Percentiles rank a stretch among this genome's conserved stretches.
Evolutionary conservation across 768 basidiomycete species (phyloP).

Genomic region (Suillus variegatus): DNA sequence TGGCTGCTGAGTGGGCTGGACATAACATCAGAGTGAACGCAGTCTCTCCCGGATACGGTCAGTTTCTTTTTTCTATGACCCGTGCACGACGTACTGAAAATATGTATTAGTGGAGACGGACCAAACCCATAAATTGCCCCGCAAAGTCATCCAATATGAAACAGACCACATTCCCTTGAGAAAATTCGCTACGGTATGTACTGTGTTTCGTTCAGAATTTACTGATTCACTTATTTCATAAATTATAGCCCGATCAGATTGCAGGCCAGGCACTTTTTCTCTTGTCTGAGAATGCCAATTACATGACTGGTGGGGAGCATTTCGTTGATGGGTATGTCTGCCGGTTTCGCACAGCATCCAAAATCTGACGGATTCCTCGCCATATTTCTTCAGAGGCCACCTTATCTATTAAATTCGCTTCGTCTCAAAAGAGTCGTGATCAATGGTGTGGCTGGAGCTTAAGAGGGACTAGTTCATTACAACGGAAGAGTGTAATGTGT

Average conservation of each 20-base stretch:
- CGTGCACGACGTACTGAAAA: neutral
- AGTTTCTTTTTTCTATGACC: neutral
- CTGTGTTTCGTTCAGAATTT: neutral
- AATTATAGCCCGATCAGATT: conserved; percentile 54
- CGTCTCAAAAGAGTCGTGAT: neutral
- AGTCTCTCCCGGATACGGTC: conserved; percentile 61
- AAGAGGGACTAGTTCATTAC: neutral
- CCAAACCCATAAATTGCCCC: conserved; percentile 56
- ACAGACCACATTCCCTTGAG: conserved; percentile 49
- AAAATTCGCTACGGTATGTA: conserved; percentile 45
- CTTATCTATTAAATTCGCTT: conserved; percentile 29
- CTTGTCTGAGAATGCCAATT: conserved; percentile 50
- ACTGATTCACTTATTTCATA: neutral
- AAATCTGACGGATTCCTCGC: neutral
- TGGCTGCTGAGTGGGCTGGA: conserved; percentile 67
- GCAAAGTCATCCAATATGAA: conserved; percentile 50
- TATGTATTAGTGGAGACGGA: conserved; percentile 54
- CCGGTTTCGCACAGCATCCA: neutral
- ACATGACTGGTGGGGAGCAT: conserved; percentile 61
- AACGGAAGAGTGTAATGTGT: neutral
- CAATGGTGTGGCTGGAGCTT: neutral
- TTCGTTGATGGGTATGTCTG: conserved; percentile 54
- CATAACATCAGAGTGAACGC: conserved; percentile 58
- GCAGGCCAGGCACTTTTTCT: conserved; percentile 54
- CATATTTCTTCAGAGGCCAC: conserved; percentile 23